Percentiles rank a stretch among this genome's conserved stretches.
Conservation (phyloP, 2,329 filamentous ascomycete species). For the Penicillium sp. region DNA sequence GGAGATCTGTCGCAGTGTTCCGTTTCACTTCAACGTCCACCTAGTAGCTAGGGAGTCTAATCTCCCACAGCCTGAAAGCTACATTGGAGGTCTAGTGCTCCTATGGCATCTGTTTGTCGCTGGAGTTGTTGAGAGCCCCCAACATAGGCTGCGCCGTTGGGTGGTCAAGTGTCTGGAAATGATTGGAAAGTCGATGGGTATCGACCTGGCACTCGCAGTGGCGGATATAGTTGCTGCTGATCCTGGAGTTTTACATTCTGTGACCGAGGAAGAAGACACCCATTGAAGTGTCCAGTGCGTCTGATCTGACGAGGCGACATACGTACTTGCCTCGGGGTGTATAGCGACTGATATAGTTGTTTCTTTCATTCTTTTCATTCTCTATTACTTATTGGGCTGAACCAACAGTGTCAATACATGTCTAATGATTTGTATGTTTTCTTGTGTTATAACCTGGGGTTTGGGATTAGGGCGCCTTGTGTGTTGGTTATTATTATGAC, state of each 20-base stretch:
- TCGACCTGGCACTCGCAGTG: constrained; percentile 40
- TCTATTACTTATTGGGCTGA: background rate
- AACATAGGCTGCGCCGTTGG: constrained; percentile 33
- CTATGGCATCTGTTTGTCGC: constrained; percentile 42
- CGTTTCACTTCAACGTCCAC: constrained; percentile 34
- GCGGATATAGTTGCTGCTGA: constrained; percentile 33
- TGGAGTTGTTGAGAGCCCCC: constrained; percentile 30
- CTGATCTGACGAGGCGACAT: background rate
- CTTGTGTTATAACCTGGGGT: background rate
- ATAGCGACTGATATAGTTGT: background rate
- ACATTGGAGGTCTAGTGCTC: constrained; percentile 34
- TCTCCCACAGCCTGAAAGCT: constrained; percentile 26
- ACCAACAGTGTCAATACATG: background rate
- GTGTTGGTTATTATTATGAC: background rate
- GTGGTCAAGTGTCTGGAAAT: constrained; percentile 30
- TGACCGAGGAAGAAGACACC: constrained; percentile 21
- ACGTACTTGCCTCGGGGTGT: constrained; percentile 1
- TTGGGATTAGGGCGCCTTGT: background rate
- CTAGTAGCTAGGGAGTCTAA: constrained; percentile 11
- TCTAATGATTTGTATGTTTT: background rate
- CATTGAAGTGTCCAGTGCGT: constrained; percentile 2
- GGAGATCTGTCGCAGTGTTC: constrained; percentile 41
- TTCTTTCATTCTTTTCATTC: background rate
- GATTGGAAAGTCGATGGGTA: constrained; percentile 37
- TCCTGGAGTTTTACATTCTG: constrained; percentile 24